These are phyloP conservation scores for Solanum acaule DNA, from an alignment of 257 asterid species.

Conservation along the genomic window DNA sequence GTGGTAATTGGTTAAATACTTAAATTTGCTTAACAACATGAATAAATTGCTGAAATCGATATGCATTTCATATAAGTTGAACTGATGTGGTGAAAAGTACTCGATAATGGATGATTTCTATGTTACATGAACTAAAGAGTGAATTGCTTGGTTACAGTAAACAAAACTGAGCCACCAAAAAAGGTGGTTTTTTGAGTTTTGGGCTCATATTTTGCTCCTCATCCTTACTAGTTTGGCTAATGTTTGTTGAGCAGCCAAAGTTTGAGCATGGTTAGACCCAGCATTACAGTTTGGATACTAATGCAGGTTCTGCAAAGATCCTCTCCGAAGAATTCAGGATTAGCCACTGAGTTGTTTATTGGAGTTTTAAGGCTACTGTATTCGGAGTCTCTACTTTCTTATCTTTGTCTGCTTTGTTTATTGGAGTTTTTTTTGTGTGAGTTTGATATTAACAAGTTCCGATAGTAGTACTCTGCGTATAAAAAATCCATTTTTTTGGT, in stretches of 20 bases:
- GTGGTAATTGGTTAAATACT: background rate
- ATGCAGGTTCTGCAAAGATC: conserved; percentile 71
- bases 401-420: background rate
- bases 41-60: background rate
- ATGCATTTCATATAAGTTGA: background rate
- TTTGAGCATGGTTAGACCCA: conserved; percentile 69
- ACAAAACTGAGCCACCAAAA: conserved; percentile 19
- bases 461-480: background rate
- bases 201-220: conserved; percentile 65
- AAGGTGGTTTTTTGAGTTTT: background rate
- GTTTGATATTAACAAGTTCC: background rate
- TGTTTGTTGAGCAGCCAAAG: conserved; percentile 80
- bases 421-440: background rate
- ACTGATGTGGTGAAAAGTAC: background rate
- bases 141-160: background rate
- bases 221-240: conserved; percentile 72
- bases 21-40: background rate
- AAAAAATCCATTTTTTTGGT: no score
- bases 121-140: background rate
- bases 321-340: conserved; percentile 27
- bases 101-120: background rate
- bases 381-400: background rate
- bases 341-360: no score
- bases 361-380: no score
- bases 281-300: conserved; percentile 78